These are phyloP conservation scores for Gentiana macrophylla DNA, from an alignment of 257 asterid species.

Conservation along the genomic window DNA sequence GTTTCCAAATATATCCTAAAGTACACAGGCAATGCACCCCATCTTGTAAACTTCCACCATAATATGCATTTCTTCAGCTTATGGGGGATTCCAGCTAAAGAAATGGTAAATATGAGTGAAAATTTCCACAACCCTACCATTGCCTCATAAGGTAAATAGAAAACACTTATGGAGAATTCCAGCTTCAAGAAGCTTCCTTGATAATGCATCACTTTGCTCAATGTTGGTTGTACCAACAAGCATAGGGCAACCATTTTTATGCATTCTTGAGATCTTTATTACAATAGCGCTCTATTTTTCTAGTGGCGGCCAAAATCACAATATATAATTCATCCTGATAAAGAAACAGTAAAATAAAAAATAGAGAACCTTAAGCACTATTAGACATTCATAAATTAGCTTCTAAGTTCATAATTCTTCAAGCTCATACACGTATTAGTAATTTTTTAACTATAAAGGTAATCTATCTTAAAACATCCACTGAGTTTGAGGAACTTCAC, in stretches of 20 bases:
- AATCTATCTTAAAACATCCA: slow-evolving; percentile 96
- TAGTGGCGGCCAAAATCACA: slow-evolving; percentile 76
- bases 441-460: not conserved
- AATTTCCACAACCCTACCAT: too few species aligned
- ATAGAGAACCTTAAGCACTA: not conserved
- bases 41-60: slow-evolving; percentile 37
- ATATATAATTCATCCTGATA: slow-evolving; percentile 92
- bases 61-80: too few species aligned
- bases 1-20: slow-evolving; percentile 76
- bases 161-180: slow-evolving; percentile 79
- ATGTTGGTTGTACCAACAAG: slow-evolving; percentile 98
- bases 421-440: too few species aligned
- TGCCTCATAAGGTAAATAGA: not conserved
- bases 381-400: too few species aligned
- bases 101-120: too few species aligned
- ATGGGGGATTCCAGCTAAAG: too few species aligned
- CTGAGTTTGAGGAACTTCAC: slow-evolving; percentile 93
- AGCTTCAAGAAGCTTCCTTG: slow-evolving; percentile 78
- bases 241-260: slow-evolving; percentile 92
- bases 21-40: slow-evolving; percentile 73
- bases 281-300: slow-evolving; percentile 94
- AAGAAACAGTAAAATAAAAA: not conserved
- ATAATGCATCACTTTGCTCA: slow-evolving; percentile 94
- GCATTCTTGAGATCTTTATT: slow-evolving; percentile 95
- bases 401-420: too few species aligned